Base-by-base conservation (phyloP, 1,284 basidiomycete species). In the Pisolithus thermaeus region DNA sequence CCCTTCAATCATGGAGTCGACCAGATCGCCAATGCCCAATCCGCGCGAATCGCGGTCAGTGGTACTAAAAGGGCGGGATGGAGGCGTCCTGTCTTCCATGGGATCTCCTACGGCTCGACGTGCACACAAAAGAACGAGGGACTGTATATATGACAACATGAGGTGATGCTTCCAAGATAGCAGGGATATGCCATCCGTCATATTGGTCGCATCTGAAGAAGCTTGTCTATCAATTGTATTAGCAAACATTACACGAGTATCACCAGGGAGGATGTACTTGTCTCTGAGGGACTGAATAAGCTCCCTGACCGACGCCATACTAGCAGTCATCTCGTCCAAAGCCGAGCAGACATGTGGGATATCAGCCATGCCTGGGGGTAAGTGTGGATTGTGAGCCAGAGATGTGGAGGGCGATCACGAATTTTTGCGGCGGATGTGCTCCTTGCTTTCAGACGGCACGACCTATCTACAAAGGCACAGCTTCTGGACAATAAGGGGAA, bases 111-210 rank as follows among this genome's bases (percentile, higher is more conserved):
- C 65, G 2, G 81, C 76, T 35, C 84, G 81, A 11, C 87, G 80
- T 7, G 89, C 77, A 45, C 85, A 78, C 30, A 95, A 70, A 18
- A 97, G 79, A 20, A 85, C 79, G 40, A 98, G 77, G 16, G 93
- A 87, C 51, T 96, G 93, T 7, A 97, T 74, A 65, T 97, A 97
- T 1, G 87, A 87, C 11, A 98, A 72, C 58, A 97, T 78, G 12
- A 90, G 69, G 52, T 95, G 83, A 58, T 95, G 89, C 69, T 97
- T 96, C 51, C 95, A 72, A 3, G 90, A 88, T 16, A 99, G 77
- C 2, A 99, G 76, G 0, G 96, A 97, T 55, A 98, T 91, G 27
- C 96, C 96, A 27, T 89, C 76, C 54, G 79, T 78, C 30, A 80
- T 81, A 58, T 91, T 80, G 23, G 89, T 69, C 39, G 80, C 76